Conservation (phyloP, 2,329 filamentous ascomycete species). For the Aspergillus texensis region DNA sequence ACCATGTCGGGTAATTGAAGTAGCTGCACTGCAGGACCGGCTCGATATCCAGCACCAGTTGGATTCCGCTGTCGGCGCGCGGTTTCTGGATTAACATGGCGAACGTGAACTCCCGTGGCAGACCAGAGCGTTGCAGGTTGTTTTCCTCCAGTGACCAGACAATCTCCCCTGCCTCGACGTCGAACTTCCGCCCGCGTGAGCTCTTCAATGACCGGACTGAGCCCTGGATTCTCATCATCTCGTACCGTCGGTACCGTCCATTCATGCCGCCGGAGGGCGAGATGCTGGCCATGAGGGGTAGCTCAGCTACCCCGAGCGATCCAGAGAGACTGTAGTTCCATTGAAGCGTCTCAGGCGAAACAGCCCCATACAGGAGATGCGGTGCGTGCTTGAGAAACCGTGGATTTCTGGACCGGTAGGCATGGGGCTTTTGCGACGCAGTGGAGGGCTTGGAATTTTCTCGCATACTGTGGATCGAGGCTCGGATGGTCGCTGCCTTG, state of each 20-base stretch:
- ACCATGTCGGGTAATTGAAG: conserved; percentile 46
- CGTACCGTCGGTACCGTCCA: conserved; percentile 48
- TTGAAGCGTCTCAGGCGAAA: conserved; percentile 52
- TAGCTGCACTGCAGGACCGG: conserved; percentile 46
- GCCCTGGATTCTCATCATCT: conserved; percentile 56
- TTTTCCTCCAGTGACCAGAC: conserved; percentile 57
- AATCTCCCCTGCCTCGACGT: conserved; percentile 49
- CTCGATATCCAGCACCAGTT: conserved; percentile 46
- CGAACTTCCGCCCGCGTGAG: conserved; percentile 37
- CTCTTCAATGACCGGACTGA: conserved; percentile 47
- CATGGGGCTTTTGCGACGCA: neutral
- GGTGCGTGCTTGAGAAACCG: conserved; percentile 54
- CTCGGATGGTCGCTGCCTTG: conserved; percentile 50
- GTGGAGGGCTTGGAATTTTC: conserved; percentile 1
- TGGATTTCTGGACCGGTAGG: conserved; percentile 33
- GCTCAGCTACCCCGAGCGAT: conserved; percentile 50
- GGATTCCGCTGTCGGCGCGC: conserved; percentile 40
- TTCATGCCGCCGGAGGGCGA: conserved; percentile 46
- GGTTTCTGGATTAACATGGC: conserved; percentile 53
- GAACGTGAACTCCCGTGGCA: conserved; percentile 56
- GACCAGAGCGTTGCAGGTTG: conserved; percentile 49
- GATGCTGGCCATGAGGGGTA: conserved; percentile 46
- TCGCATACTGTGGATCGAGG: conserved; percentile 28
- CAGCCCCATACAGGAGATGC: conserved; percentile 51
- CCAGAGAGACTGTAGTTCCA: conserved; percentile 53